phyloP scores from a whole-genome alignment of 1,139 yeast genomes.

The Ashbya aceris region DNA sequence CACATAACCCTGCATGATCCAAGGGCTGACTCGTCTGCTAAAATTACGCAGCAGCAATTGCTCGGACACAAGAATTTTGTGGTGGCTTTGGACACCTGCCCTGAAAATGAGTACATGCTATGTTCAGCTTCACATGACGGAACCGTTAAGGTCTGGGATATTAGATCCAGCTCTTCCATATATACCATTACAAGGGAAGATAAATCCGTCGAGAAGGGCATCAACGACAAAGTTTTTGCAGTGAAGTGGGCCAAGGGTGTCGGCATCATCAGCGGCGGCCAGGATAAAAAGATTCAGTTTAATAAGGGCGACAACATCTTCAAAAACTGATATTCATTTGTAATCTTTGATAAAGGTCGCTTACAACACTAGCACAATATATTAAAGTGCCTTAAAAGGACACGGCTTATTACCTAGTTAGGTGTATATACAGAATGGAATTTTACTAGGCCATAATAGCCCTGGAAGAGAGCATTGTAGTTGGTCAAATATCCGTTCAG shows the following conservation, averaged over 20 bases:
- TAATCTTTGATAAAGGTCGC: background rate
- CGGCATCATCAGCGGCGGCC: slow-evolving; percentile 90
- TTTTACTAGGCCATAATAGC: slow-evolving; percentile 56
- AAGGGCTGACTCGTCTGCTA: slow-evolving; percentile 43
- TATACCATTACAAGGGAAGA: slow-evolving; percentile 74
- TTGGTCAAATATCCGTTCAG: slow-evolving; percentile 55
- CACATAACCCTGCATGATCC: slow-evolving; percentile 93
- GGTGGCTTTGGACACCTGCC: slow-evolving; percentile 63
- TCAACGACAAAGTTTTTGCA: slow-evolving; percentile 63
- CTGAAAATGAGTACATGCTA: slow-evolving; percentile 70
- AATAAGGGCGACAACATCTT: slow-evolving; percentile 43
- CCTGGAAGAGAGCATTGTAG: slow-evolving; percentile 60
- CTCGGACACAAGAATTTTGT: slow-evolving; percentile 91
- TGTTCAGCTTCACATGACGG: slow-evolving; percentile 94
- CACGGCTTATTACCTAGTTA: background rate
- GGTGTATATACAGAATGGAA: slow-evolving; percentile 26
- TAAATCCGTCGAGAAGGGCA: slow-evolving; percentile 31
- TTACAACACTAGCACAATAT: background rate
- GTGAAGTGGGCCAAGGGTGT: slow-evolving; percentile 74
- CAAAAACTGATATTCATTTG: slow-evolving; percentile 10
- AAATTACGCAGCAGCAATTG: slow-evolving; percentile 56
- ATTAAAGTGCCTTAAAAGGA: background rate
- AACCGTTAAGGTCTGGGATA: slow-evolving; percentile 91
- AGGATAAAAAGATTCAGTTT: slow-evolving; percentile 86
- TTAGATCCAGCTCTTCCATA: slow-evolving; percentile 77